A percentile compares a stretch with the other conserved stretches of the same genome.
Conservation (phyloP, 768 basidiomycete genomes). For the Suillus fuscotomentosus region DNA sequence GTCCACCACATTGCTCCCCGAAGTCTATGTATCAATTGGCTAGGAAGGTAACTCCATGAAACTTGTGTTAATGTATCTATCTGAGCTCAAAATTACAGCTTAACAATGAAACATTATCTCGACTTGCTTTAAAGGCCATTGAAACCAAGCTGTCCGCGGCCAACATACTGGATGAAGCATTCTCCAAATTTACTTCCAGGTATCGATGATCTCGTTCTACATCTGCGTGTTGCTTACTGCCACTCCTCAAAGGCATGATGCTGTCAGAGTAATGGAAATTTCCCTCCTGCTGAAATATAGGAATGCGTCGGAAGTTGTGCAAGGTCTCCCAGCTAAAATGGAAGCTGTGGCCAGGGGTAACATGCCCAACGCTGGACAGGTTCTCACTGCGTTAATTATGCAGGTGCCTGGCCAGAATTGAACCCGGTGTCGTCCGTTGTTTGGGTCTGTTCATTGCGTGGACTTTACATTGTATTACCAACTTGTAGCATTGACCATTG, state of each 20-base stretch:
- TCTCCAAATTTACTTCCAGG: constrained; percentile 12
- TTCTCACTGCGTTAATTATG: constrained; percentile 4
- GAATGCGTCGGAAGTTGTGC: not conserved
- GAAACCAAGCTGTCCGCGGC: not conserved
- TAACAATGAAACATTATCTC: not conserved
- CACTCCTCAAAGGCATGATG: constrained; percentile 3
- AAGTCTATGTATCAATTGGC: constrained; percentile 27
- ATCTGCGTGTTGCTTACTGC: not conserved
- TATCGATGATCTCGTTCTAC: not conserved
- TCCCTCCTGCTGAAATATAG: constrained; percentile 1
- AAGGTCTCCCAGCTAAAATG: constrained; percentile 8
- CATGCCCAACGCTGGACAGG: constrained; percentile 5
- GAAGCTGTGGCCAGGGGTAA: constrained; percentile 2
- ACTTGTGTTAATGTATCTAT: not conserved
- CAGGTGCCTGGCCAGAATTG: not conserved
- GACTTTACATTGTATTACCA: not conserved
- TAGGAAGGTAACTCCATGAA: constrained; percentile 12
- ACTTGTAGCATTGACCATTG: not conserved
- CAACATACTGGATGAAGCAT: constrained; percentile 12
- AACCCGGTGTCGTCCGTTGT: not conserved
- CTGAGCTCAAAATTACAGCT: constrained; percentile 1
- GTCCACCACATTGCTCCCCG: constrained; percentile 17
- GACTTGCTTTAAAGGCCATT: constrained; percentile 7
- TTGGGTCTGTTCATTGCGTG: not conserved
- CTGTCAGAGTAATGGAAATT: constrained; percentile 7